Evolutionary conservation across 2,329 filamentous ascomycete species (phyloP), one percentile per base, ranked within the genome.

Genomic region (Akanthomyces lecanii): DNA sequence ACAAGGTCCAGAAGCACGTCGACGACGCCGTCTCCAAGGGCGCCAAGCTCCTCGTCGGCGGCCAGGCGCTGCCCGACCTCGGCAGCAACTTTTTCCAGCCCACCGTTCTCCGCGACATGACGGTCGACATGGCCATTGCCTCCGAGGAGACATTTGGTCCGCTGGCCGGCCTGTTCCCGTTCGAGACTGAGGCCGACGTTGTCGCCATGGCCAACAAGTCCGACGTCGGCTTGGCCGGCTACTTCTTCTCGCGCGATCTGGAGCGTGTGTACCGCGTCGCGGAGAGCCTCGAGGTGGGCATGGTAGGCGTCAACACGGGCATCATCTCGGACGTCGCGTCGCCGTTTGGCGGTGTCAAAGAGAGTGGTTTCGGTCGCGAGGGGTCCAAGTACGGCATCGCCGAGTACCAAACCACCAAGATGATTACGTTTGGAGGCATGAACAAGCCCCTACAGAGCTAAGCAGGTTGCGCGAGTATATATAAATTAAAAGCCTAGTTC

Each of bases 81-180:
- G 94, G 95, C 4, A 73, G 81, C 45, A 96, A 96, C 79, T 99
- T 96, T 79, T 97, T 89, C 78, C 85, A 92, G 71, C 92, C 91
- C 3, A 98, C 95, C 0, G 90, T 98, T 48, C 86, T 99, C 65
- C 88, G 90, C 11, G 90, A 90, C 66, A 94, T 97, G 88, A 96
- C 82, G 12, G 80, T 83, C 63, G 87, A 93, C 48, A 98, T 98
- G 95, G 82, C 85, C 64, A 83, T 98, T 68, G 88, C 91, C 5
- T 80, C 80, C 1, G 94, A 98, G 76, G 95, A 99, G 81, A 99
- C 94, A 0, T 99, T 99, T 73, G 95, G 95, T 0, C 95, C 95
- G 3, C 90, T 98, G 0, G 94, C 93, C 0, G 94, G 90, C 0
- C 77, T 98, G 16, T 97, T 97, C 80, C 84, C 87, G 55, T 99